phyloP scores from a whole-genome alignment of 306 rosid species.

The Lagenaria siceraria region DNA sequence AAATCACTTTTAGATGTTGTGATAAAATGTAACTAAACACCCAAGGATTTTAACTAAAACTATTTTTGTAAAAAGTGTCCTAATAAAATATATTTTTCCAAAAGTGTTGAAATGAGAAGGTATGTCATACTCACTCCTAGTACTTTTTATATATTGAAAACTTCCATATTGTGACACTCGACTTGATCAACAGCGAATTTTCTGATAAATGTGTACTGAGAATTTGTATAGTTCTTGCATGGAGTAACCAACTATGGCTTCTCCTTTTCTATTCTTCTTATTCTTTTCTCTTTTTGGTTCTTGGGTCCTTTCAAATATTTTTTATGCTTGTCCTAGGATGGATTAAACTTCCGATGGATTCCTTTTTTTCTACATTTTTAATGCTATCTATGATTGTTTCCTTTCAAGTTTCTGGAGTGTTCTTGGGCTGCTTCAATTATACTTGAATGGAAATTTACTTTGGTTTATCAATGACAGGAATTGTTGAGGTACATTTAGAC shows the following conservation, averaged over 20 bases:
- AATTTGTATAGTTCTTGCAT: neutral
- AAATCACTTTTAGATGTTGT: no score
- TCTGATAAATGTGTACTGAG: neutral
- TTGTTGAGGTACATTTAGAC: slow-evolving; percentile 56
- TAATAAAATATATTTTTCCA: no score
- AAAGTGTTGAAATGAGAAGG: no score
- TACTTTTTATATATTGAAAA: no score
- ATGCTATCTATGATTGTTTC: neutral
- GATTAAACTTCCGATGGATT: neutral
- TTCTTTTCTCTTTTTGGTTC: neutral
- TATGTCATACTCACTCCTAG: neutral
- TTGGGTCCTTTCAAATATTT: neutral
- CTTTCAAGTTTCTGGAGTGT: neutral
- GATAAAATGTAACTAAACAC: no score
- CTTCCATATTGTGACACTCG: no score
- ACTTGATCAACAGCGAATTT: no score
- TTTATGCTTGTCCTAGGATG: neutral
- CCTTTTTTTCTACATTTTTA: neutral
- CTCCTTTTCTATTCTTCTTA: neutral
- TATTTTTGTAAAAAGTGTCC: no score
- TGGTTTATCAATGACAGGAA: slow-evolving; percentile 32
- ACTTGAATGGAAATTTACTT: neutral
- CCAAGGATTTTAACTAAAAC: no score
- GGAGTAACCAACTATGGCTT: neutral
- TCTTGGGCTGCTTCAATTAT: slow-evolving; percentile 2